Base-by-base conservation (phyloP, 768 basidiomycete genomes). In the Scleroderma bovista region DNA sequence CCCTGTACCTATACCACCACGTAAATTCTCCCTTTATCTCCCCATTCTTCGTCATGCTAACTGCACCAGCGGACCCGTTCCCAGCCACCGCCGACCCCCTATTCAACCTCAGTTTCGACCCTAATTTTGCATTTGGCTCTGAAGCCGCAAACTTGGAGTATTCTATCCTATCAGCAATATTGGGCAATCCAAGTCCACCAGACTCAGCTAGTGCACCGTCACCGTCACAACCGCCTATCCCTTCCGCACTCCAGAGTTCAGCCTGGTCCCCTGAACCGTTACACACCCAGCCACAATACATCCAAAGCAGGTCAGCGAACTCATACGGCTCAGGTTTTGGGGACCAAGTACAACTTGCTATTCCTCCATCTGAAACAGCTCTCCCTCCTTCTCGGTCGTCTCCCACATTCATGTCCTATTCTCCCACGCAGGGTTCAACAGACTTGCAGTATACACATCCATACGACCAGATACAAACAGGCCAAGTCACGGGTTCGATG, bases 131-230 rank as follows among this genome's bases (percentile, higher is more conserved):
- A 12, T 93, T 93, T 67, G 88, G 85, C 45, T 92, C 90, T 40
- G 89, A 93, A 65, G 91, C 89, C 9, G 93, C 92, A 20, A 93
- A 93, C 64, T 75, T 92, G 53, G 95, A 98, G 64, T 98, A 96
- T 68, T 91, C 91, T 43, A 95, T 96, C 57, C 80, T 98, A 6
- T 91, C 89, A 42, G 82, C 87, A 20, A 94, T 98, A 62, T 77
- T 98, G 44, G 92, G 89, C 34, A 88, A 83, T 57, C 78, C 84
- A 31, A 84, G 83, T 62, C 80, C 69, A 4, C 65, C 69, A 8
- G 68, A 69, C 34, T 66, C 65, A 3, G 49, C 42, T 2, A 13
- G 57, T 7, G 59, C 62, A 0, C 64, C 64, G 1, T 68, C 66
- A 1, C 66, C 64, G 6, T 60, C 61, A 8, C 68, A 66, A 15